Base-by-base conservation (phyloP, 345 rosid species). In the Mangifera indica region DNA sequence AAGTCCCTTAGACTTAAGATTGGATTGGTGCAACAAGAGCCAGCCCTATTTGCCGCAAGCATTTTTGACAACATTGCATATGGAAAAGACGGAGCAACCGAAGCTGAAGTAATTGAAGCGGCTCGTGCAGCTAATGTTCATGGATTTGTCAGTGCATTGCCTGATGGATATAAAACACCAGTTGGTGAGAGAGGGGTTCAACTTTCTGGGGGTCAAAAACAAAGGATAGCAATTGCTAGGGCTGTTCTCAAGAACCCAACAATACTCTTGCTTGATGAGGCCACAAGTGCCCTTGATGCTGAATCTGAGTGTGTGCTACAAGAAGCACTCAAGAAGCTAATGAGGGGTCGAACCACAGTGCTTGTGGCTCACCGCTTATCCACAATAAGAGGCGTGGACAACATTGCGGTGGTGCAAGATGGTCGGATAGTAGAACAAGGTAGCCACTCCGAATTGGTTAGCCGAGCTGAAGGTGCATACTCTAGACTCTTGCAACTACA, bases 151-250 rank as follows among this genome's bases (percentile, higher is more conserved):
- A 92, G 99, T 5, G 93, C 87, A 69, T 88, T 95, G 81, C 99
- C 99, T 0, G 91, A 91, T 17, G 97, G 97, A 1, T 95, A 95
- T 88, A 85, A 89, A 77, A 95, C 99, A 4, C 93, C 92, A 0
- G 99, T 95, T 0, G 99, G 99, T 5, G 99, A 95, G 80, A 86
- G 99, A 82, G 99, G 99, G 45, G 93, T 95, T 61, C 99, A 92
- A 71, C 88, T 95, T 69, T 92, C 98, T 0, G 99, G 99, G 1
- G 99, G 99, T 25, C 99, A 95, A 68, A 95, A 95, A 72, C 99
- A 95, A 82, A 91, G 99, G 81, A 95, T 95, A 0, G 99, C 99
- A 0, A 95, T 95, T 17, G 98, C 99, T 7, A 82, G 99, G 76
- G 98, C 99, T 0, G 94, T 95, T 32, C 98, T 95, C 24, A 95